A percentile compares a stretch with the other conserved stretches of the same genome.
These are phyloP conservation scores for Ogataea hybrid DNA, from an alignment of 1,139 yeast species.

Conservation along the genomic window DNA sequence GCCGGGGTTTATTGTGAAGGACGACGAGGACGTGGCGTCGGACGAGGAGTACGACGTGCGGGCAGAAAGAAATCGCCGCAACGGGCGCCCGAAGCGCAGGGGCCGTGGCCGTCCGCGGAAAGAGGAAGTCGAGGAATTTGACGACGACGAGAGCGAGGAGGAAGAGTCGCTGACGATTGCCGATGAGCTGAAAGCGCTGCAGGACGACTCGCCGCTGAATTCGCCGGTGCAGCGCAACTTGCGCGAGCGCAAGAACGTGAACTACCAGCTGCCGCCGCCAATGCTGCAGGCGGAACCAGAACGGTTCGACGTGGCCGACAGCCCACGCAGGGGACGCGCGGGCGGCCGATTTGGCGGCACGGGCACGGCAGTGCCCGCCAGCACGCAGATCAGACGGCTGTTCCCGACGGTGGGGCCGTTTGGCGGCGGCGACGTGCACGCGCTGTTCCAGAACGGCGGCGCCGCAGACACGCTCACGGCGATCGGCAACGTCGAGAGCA, in stretches of 20 bases:
- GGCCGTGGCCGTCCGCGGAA: slow-evolving; percentile 13
- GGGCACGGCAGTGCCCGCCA: slow-evolving; percentile 12
- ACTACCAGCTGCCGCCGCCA: slow-evolving; percentile 88
- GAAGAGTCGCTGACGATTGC: slow-evolving; percentile 23
- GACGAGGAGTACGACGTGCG: slow-evolving; percentile 20
- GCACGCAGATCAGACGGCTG: slow-evolving; percentile 51
- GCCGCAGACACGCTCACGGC: slow-evolving; percentile 52
- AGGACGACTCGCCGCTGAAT: slow-evolving; percentile 44
- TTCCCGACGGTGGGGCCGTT: slow-evolving; percentile 98
- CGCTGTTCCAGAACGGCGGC: slow-evolving; percentile 55
- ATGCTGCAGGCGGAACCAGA: slow-evolving; percentile 45
- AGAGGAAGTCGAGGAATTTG: slow-evolving; percentile 26
- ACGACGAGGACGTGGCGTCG: slow-evolving; percentile 23
- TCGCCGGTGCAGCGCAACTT: slow-evolving; percentile 51
- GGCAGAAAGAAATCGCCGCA: slow-evolving; percentile 8
- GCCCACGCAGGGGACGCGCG: slow-evolving; percentile 30
- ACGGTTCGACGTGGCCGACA: slow-evolving; percentile 25
- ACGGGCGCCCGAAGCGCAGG: slow-evolving; percentile 13
- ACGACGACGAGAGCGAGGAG: slow-evolving; percentile 35
- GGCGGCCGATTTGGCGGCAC: slow-evolving; percentile 28
- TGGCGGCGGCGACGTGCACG: slow-evolving; percentile 85
- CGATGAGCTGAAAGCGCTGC: slow-evolving; percentile 32
- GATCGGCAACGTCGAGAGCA: slow-evolving; percentile 32
- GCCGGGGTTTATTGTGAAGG: slow-evolving; percentile 27
- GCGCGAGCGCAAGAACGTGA: slow-evolving; percentile 74